phyloP scores from a whole-genome alignment of 1,284 basidiomycete genomes.

The Cutaneotrichosporon arboriforme region DNA sequence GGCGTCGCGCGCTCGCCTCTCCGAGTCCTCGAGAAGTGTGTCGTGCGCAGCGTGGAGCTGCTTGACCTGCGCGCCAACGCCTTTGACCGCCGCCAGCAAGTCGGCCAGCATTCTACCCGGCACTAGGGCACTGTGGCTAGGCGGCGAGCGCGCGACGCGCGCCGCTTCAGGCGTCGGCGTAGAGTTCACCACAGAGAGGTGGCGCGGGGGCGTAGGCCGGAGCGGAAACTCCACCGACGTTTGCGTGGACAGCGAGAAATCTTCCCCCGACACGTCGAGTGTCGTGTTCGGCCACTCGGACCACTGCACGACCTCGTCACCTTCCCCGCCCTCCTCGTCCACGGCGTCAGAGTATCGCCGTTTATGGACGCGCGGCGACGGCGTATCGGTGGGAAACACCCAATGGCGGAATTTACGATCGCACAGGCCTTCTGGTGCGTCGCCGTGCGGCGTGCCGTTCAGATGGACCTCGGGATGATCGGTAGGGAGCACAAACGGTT shows the following conservation, averaged over 20 bases:
- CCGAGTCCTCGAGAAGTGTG: background rate
- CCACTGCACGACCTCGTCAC: background rate
- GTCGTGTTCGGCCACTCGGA: background rate
- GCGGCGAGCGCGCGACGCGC: too few relatives aligned
- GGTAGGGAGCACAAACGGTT: slow-evolving; percentile 7
- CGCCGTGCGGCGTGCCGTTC: background rate
- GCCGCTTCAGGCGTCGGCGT: background rate
- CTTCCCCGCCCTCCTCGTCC: background rate
- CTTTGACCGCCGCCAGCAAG: slow-evolving; percentile 6
- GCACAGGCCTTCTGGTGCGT: background rate
- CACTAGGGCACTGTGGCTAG: too few relatives aligned
- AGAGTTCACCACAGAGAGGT: slow-evolving; percentile 6
- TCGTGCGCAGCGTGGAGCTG: slow-evolving; percentile 1
- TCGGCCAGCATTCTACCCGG: slow-evolving; percentile 4
- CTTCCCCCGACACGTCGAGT: background rate
- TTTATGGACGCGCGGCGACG: background rate
- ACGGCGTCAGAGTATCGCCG: slow-evolving; percentile 3
- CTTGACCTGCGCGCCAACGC: slow-evolving; percentile 11
- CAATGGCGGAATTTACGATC: slow-evolving; percentile 14
- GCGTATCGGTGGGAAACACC: slow-evolving; percentile 11
- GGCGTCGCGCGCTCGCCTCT: slow-evolving; percentile 4
- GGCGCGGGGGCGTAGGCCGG: slow-evolving; percentile 5
- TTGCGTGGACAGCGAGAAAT: slow-evolving; percentile 1
- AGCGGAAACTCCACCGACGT: slow-evolving; percentile 19
- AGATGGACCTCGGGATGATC: background rate